Conservation (phyloP, 106 monocot species). For the Hemerocallis citrina region DNA sequence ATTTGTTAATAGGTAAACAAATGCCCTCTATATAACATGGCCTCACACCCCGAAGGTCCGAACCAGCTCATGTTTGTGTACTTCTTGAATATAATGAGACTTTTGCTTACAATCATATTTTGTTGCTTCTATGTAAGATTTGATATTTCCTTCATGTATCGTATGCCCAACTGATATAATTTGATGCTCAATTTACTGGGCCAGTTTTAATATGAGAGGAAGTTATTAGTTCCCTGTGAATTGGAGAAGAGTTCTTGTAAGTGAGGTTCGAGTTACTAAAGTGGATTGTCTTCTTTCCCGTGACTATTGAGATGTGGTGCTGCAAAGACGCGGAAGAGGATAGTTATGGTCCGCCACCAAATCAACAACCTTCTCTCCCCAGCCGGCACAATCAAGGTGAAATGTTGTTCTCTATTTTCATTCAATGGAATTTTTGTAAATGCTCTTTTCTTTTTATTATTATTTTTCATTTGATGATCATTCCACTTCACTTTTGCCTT, state of each 20-base stretch:
- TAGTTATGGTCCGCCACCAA: conserved; percentile 11
- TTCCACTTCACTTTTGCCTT: too few species aligned
- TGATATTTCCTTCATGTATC: background rate
- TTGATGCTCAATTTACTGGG: background rate
- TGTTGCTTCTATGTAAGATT: background rate
- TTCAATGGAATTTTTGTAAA: too few species aligned
- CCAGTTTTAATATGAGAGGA: background rate
- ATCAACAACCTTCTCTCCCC: conserved; percentile 8
- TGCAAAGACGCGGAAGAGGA: conserved; percentile 18
- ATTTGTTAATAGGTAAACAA: too few species aligned
- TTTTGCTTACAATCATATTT: background rate
- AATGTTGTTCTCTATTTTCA: too few species aligned
- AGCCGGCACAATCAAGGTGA: conserved; percentile 9
- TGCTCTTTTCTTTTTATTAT: too few species aligned
- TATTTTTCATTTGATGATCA: too few species aligned
- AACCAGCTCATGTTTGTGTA: too few species aligned
- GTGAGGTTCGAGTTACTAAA: background rate
- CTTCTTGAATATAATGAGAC: background rate
- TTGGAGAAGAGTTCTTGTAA: background rate
- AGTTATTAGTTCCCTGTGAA: background rate
- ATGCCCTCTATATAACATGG: too few species aligned
- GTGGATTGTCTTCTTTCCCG: background rate
- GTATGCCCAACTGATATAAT: background rate
- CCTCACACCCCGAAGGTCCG: too few species aligned
- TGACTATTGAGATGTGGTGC: conserved; percentile 7